phyloP scores from a whole-genome alignment of 495 filamentous ascomycete species.

The Neurospora sp. region DNA sequence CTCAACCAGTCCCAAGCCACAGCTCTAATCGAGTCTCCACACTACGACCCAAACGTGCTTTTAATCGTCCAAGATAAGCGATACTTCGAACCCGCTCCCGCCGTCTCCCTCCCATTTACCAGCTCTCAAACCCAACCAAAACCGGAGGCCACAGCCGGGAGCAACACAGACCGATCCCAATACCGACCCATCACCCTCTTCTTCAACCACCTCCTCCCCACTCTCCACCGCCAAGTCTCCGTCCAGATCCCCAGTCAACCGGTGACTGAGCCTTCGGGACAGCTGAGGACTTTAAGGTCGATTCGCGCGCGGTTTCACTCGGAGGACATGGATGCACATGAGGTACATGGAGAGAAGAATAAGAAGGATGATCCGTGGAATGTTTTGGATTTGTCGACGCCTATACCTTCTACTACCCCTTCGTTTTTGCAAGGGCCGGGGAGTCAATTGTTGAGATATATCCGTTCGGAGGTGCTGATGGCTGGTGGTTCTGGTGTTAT shows the following conservation, averaged over 20 bases:
- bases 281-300: neutral
- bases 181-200: neutral
- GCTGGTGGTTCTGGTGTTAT: neutral
- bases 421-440: neutral
- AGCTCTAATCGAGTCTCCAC: neutral
- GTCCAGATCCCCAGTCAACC: neutral
- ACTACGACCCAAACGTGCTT: neutral
- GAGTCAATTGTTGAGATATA: neutral
- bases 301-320: neutral
- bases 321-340: neutral
- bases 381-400: neutral
- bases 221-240: neutral
- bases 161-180: neutral
- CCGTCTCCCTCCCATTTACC: neutral
- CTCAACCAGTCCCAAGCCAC: neutral
- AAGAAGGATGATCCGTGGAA: neutral
- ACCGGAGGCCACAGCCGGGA: neutral
- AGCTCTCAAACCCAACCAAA: neutral
- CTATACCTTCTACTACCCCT: neutral
- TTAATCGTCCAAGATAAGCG: neutral
- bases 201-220: neutral
- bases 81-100: neutral
- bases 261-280: neutral
- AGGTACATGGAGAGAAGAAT: neutral
- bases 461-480: neutral